phyloP scores from a whole-genome alignment of 2,329 filamentous ascomycete species.

The Pseudogymnoascus destructans region DNA sequence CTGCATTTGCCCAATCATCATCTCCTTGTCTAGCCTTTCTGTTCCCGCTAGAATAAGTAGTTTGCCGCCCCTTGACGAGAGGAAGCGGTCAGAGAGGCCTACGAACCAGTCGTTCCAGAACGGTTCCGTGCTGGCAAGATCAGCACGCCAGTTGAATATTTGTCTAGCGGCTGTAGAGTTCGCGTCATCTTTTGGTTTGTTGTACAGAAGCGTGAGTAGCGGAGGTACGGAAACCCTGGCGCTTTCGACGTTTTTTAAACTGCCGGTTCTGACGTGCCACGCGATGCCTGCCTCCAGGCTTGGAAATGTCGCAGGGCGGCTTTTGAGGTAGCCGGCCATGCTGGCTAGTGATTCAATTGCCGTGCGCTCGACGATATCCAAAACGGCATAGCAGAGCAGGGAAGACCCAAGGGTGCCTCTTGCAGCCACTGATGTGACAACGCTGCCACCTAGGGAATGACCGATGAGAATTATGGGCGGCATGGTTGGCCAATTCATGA shows the following conservation, averaged over 20 bases:
- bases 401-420: slow-evolving; percentile 49
- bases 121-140: slow-evolving; percentile 68
- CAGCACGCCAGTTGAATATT: slow-evolving; percentile 73
- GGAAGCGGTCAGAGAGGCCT: slow-evolving; percentile 77
- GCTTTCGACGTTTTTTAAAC: slow-evolving; percentile 70
- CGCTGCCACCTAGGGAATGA: slow-evolving; percentile 84
- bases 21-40: slow-evolving; percentile 76
- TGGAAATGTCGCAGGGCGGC: slow-evolving; percentile 65
- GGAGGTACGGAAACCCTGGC: slow-evolving; percentile 79
- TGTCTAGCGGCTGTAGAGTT: slow-evolving; percentile 14
- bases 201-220: slow-evolving; percentile 36
- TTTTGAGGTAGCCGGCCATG: slow-evolving; percentile 86
- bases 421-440: slow-evolving; percentile 72
- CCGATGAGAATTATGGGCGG: slow-evolving; percentile 75
- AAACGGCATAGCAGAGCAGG: slow-evolving; percentile 72
- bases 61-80: slow-evolving; percentile 70
- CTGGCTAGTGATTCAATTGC: slow-evolving; percentile 88
- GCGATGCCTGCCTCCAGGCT: slow-evolving; percentile 69
- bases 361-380: slow-evolving; percentile 92
- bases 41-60: slow-evolving; percentile 76
- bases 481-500: slow-evolving; percentile 59
- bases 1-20: slow-evolving; percentile 97
- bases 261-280: slow-evolving; percentile 85
- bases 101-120: slow-evolving; percentile 95
- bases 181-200: slow-evolving; percentile 30